Conservation (phyloP, 2,329 filamentous ascomycete genomes). For the Colletotrichum paranaense region DNA sequence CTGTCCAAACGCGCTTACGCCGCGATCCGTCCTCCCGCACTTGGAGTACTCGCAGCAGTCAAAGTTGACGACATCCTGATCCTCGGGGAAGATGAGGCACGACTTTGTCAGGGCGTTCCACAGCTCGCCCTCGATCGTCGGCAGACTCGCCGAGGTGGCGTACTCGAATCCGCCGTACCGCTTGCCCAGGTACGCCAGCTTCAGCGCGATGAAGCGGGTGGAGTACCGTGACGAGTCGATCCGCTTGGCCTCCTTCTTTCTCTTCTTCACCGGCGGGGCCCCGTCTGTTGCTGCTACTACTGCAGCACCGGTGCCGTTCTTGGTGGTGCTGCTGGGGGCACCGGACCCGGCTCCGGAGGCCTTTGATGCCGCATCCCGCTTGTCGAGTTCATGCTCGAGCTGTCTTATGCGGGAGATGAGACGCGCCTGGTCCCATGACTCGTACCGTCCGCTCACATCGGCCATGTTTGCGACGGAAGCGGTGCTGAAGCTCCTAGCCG, state of each 20-base stretch:
- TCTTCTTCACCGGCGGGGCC: conserved; percentile 42
- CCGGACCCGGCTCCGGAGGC: conserved; percentile 8
- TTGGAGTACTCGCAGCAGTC: conserved; percentile 92
- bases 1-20: conserved; percentile 97
- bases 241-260: conserved; percentile 51
- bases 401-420: conserved; percentile 75
- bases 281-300: neutral
- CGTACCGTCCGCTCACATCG: conserved; percentile 60
- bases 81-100: conserved; percentile 80
- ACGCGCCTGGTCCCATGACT: conserved; percentile 74
- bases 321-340: neutral
- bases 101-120: conserved; percentile 91
- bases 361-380: conserved; percentile 51
- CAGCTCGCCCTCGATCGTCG: conserved; percentile 91
- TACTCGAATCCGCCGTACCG: conserved; percentile 95
- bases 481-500: conserved; percentile 19
- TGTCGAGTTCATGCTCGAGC: conserved; percentile 74
- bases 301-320: neutral
- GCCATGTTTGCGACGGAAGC: conserved; percentile 31
- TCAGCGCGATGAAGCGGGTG: conserved; percentile 88
- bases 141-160: conserved; percentile 75
- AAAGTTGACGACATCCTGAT: conserved; percentile 76
- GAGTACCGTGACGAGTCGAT: conserved; percentile 86
- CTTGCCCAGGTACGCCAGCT: conserved; percentile 92
- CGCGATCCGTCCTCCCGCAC: conserved; percentile 91